Evolutionary conservation across 75 land plant species (phyloP).

Genomic region (Azolla pinnata): DNA sequence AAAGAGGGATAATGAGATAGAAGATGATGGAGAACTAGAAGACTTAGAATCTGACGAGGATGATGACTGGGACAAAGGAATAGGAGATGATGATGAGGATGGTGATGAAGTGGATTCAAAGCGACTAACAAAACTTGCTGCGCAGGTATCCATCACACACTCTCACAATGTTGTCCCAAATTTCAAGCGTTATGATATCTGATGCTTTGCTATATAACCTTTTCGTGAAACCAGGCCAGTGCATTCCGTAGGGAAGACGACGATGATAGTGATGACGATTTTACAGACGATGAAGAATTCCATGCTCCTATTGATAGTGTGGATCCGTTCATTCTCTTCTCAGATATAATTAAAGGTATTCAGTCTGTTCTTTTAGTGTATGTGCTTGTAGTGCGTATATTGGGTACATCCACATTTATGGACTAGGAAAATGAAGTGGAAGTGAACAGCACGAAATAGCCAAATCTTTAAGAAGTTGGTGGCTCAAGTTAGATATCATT

Average conservation of each 20-base stretch:
- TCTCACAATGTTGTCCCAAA: no score
- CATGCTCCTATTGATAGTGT: constrained; percentile 93
- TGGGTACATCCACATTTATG: background rate
- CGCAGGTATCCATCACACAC: constrained; percentile 43
- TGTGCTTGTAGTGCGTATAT: background rate
- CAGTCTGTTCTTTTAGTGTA: background rate
- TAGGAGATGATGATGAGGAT: constrained; percentile 81
- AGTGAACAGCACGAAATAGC: no score
- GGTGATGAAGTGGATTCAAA: constrained; percentile 78
- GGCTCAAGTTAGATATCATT: background rate
- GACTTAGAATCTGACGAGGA: constrained; percentile 54
- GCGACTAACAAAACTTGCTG: constrained; percentile 65
- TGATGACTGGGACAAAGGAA: constrained; percentile 76
- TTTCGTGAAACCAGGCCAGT: constrained; percentile 47
- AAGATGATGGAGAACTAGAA: constrained; percentile 49
- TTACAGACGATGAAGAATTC: constrained; percentile 89
- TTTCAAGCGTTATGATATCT: background rate
- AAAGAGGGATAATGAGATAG: constrained; percentile 54
- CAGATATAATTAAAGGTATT: constrained; percentile 79
- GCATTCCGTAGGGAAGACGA: constrained; percentile 44
- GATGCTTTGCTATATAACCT: background rate
- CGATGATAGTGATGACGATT: constrained; percentile 68
- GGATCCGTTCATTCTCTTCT: constrained; percentile 89
- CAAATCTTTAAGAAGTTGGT: background rate
- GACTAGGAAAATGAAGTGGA: background rate